phyloP scores from a whole-genome alignment of 139 green algal species.

The Dunaliella sp. region DNA sequence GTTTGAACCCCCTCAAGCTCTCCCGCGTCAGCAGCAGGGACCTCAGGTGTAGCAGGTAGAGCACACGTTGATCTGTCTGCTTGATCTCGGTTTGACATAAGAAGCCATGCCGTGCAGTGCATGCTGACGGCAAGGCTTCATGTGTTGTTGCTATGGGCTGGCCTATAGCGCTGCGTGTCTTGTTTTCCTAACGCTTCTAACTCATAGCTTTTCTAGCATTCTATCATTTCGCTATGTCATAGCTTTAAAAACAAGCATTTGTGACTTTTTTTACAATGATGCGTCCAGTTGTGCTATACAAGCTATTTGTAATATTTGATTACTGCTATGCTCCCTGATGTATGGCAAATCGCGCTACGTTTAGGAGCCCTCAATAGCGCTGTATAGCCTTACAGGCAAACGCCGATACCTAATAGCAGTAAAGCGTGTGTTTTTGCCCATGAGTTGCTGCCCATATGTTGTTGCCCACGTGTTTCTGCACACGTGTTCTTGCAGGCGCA shows the following conservation, averaged over 20 bases:
- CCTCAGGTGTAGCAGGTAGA: background rate
- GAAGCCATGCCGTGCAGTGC: background rate
- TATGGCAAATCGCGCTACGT: background rate
- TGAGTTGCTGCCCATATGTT: background rate
- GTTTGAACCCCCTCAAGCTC: too few species aligned
- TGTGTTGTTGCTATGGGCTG: too few species aligned
- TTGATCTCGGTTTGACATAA: background rate
- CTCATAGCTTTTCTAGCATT: background rate
- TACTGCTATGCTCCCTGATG: too few species aligned
- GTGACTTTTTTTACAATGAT: background rate
- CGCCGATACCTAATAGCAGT: background rate
- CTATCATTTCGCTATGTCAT: background rate
- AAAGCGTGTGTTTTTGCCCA: background rate
- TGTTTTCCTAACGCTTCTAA: background rate
- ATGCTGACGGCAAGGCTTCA: too few species aligned
- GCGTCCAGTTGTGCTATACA: too few species aligned
- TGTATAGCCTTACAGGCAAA: background rate
- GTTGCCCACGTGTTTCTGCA: background rate
- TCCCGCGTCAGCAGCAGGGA: background rate
- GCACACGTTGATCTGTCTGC: background rate
- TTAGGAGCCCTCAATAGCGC: background rate
- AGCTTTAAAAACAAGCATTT: too few species aligned
- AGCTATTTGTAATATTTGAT: too few species aligned
- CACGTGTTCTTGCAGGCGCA: background rate
- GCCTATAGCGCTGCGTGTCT: too few species aligned